These are phyloP conservation scores for Lagerstroemia speciosa DNA, from an alignment of 345 rosid genomes.

Conservation along the genomic window DNA sequence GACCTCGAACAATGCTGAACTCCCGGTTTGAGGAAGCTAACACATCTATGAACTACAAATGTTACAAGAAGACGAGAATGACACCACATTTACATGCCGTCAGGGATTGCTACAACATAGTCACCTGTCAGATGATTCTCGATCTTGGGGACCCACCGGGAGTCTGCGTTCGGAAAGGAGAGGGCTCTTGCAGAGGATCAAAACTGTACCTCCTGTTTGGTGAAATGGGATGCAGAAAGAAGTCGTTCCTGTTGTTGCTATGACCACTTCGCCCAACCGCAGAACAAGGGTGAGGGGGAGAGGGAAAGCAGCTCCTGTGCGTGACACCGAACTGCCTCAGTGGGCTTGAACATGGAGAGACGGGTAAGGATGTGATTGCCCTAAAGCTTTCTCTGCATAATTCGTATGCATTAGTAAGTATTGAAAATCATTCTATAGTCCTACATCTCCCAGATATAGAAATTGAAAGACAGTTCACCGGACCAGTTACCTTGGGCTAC, in stretches of 20 bases:
- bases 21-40: not conserved
- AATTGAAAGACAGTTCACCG: too few relatives aligned
- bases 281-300: constrained; percentile 58
- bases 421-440: not conserved
- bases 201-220: constrained; percentile 10
- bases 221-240: constrained; percentile 31
- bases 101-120: not conserved
- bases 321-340: constrained; percentile 54
- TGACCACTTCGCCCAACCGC: constrained; percentile 28
- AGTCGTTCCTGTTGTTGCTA: constrained; percentile 35
- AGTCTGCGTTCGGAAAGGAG: constrained; percentile 6
- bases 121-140: constrained; percentile 5
- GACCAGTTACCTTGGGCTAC: constrained; percentile 46
- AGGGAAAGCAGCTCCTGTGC: constrained; percentile 56
- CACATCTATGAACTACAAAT: not conserved
- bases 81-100: not conserved
- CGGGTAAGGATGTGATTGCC: constrained; percentile 71
- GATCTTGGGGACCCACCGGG: constrained; percentile 15
- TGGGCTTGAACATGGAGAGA: constrained; percentile 90
- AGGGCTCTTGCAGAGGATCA: constrained; percentile 13
- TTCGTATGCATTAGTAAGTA: not conserved
- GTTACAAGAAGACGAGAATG: not conserved
- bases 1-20: not conserved
- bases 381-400: constrained; percentile 53
- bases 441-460: too few relatives aligned